Conservation (phyloP, 1,284 basidiomycete genomes). For the Rhodotorula glutinis region DNA sequence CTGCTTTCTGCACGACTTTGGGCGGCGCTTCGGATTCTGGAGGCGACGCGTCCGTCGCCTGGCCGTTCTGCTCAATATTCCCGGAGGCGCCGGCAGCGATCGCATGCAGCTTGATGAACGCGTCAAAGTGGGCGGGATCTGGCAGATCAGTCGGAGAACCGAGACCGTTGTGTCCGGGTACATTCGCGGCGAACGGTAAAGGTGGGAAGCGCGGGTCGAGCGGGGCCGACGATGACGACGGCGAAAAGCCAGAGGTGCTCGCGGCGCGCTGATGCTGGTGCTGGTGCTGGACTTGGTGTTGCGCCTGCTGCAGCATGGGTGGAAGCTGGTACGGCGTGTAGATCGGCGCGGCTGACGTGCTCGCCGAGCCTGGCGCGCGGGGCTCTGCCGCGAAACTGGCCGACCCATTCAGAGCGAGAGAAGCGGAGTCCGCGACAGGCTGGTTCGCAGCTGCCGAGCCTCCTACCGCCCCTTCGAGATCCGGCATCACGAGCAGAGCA, state of each 20-base stretch:
- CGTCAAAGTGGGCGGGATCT: neutral
- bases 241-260: neutral
- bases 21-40: neutral
- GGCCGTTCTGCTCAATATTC: neutral
- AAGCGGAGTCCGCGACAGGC: too few species aligned
- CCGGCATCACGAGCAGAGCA: too few species aligned
- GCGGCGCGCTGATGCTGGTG: too few species aligned
- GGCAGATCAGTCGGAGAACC: neutral
- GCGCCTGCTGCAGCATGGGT: neutral
- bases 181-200: too few species aligned
- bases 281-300: neutral
- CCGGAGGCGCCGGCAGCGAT: neutral
- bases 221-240: neutral
- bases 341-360: neutral
- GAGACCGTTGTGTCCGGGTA: neutral
- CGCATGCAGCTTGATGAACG: neutral
- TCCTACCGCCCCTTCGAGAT: too few species aligned
- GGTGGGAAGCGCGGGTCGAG: neutral
- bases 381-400: neutral
- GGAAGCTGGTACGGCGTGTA: neutral
- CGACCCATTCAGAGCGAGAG: too few species aligned
- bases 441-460: too few species aligned
- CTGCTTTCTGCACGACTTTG: constrained; percentile 21
- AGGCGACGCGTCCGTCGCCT: neutral
- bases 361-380: neutral